Conservation (phyloP, 2,329 filamentous ascomycete genomes). For the Teratosphaeria zuluensis region DNA sequence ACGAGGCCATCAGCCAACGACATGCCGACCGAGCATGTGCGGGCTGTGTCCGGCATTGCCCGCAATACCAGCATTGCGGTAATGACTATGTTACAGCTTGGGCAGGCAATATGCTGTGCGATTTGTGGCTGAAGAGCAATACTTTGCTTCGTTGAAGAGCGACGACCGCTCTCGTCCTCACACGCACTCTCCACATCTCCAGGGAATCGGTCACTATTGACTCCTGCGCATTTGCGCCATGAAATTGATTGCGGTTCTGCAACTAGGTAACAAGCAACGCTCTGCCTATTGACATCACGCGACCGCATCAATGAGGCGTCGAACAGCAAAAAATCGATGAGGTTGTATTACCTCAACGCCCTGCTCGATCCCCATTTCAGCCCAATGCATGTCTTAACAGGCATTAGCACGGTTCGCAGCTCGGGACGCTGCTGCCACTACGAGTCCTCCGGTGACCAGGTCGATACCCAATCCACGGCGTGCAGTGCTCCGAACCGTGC, state of each 20-base stretch:
- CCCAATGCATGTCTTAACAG: not conserved
- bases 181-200: not conserved
- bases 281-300: not conserved
- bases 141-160: not conserved
- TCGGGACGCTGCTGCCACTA: not conserved
- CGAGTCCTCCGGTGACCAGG: conserved; percentile 2
- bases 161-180: not conserved
- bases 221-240: not conserved
- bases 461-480: not conserved
- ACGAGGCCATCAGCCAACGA: conserved; percentile 4
- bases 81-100: conserved; percentile 1
- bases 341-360: not conserved
- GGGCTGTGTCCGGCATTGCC: not conserved
- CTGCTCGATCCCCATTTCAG: not conserved
- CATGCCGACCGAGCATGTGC: conserved; percentile 12
- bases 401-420: not conserved
- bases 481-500: not conserved
- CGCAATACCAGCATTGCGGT: not conserved
- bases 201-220: not conserved
- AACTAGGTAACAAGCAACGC: not conserved
- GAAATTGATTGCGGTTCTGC: not conserved
- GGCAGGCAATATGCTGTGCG: conserved; percentile 2
- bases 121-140: conserved; percentile 1
- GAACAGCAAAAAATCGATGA: not conserved
- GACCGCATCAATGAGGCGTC: not conserved